These are phyloP conservation scores for Magnaporthiopsis rhizophila DNA, from an alignment of 2,329 filamentous ascomycete species.

Conservation along the genomic window DNA sequence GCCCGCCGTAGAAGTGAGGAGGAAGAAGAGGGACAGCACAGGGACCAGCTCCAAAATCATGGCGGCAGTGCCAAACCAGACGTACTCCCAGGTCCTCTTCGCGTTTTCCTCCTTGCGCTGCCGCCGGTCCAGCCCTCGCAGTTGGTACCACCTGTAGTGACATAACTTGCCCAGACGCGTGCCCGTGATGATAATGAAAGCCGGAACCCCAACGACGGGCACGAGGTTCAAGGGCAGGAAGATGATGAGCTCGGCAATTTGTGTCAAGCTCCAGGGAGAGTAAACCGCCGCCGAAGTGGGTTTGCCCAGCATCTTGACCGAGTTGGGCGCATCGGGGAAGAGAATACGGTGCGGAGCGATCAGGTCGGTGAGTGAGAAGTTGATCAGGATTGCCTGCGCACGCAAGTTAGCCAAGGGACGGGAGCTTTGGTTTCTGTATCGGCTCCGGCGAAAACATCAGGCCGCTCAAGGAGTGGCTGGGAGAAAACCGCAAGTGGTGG, in stretches of 20 bases:
- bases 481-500: neutral
- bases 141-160: slow-evolving; percentile 83
- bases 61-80: slow-evolving; percentile 86
- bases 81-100: slow-evolving; percentile 69
- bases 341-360: slow-evolving; percentile 58
- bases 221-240: slow-evolving; percentile 81
- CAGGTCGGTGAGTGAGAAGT: slow-evolving; percentile 62
- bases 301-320: slow-evolving; percentile 75
- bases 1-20: slow-evolving; percentile 78
- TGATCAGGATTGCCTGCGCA: slow-evolving; percentile 61
- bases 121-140: slow-evolving; percentile 66
- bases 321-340: slow-evolving; percentile 59
- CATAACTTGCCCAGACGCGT: slow-evolving; percentile 81
- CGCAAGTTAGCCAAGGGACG: slow-evolving; percentile 8
- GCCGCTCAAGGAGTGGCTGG: neutral
- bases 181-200: slow-evolving; percentile 84
- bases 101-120: slow-evolving; percentile 64
- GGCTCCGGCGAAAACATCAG: neutral
- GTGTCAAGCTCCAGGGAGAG: slow-evolving; percentile 82
- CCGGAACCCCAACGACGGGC: slow-evolving; percentile 70
- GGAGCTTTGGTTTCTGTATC: neutral
- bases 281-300: slow-evolving; percentile 71
- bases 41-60: slow-evolving; percentile 74
- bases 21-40: slow-evolving; percentile 85
- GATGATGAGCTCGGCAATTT: slow-evolving; percentile 76